Percentiles rank a stretch among this genome's conserved stretches.
These are phyloP conservation scores for Sphenostylis stenocarpa DNA, from an alignment of 306 rosid species.

Conservation along the genomic window DNA sequence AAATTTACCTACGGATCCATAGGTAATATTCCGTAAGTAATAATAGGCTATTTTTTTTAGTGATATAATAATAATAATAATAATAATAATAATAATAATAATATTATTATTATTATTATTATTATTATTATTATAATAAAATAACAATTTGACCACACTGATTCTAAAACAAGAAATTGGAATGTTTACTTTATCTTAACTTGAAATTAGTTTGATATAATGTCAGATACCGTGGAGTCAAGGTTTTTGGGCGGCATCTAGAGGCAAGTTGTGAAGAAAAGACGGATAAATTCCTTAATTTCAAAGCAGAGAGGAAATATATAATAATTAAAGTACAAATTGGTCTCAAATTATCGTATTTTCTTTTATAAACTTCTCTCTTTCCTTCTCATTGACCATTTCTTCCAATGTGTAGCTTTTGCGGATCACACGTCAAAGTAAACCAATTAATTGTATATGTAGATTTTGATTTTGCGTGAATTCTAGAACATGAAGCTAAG, in stretches of 20 bases:
- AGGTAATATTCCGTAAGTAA: no score
- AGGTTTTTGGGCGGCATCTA: slow-evolving; percentile 30
- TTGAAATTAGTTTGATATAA: background rate
- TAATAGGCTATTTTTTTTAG: no score
- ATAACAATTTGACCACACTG: background rate
- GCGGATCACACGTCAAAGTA: slow-evolving; percentile 16
- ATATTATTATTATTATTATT: no score
- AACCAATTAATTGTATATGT: background rate
- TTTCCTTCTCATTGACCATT: slow-evolving; percentile 26
- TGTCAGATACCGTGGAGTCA: background rate
- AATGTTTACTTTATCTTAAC: slow-evolving; percentile 13
- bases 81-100: no score
- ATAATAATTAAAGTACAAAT: slow-evolving; percentile 13
- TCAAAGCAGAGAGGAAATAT: slow-evolving; percentile 1
- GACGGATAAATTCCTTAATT: slow-evolving; percentile 2
- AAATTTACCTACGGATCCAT: no score
- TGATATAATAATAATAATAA: no score
- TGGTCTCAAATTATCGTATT: background rate
- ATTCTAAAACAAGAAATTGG: background rate
- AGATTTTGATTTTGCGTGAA: background rate
- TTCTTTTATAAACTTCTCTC: background rate
- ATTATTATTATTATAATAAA: no score
- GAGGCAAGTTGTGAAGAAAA: slow-evolving; percentile 11
- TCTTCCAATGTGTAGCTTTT: background rate
- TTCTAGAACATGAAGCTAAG: background rate